phyloP scores from a whole-genome alignment of 768 basidiomycete genomes.

The Rhodotorula kratochvilovae region DNA sequence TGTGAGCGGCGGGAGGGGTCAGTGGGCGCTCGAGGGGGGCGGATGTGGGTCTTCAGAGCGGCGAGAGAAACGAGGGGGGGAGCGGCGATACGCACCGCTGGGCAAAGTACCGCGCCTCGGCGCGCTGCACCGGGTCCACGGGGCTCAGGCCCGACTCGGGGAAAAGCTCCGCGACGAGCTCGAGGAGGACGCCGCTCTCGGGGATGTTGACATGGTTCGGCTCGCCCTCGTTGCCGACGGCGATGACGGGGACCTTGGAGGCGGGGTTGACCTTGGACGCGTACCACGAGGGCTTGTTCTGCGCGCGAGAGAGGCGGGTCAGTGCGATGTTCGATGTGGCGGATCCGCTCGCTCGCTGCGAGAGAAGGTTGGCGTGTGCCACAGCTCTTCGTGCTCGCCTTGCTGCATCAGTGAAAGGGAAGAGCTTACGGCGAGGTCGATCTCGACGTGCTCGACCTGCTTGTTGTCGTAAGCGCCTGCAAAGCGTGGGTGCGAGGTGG shows the following conservation, averaged over 20 bases:
- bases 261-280: conserved; percentile 25
- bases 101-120: conserved; percentile 25
- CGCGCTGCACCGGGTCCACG: conserved; percentile 3
- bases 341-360: no score
- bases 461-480: conserved; percentile 4
- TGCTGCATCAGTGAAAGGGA: no score
- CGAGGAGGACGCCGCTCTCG: conserved; percentile 22
- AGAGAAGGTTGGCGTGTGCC: no score
- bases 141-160: conserved; percentile 4
- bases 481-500: no score
- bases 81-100: conserved; percentile 1
- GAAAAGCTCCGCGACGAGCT: conserved; percentile 28
- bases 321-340: no score
- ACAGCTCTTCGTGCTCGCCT: no score
- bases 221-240: conserved; percentile 14
- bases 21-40: background rate
- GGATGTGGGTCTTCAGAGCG: no score
- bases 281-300: conserved; percentile 17
- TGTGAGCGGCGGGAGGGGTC: background rate
- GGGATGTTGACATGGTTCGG: conserved; percentile 11
- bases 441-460: conserved; percentile 9
- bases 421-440: conserved; percentile 2
- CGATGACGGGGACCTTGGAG: conserved; percentile 27
- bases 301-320: background rate
- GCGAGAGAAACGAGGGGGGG: no score